A percentile compares a stretch with the other conserved stretches of the same genome.
phyloP scores from a whole-genome alignment of 2,329 filamentous ascomycete species.

The Claviceps purpurea region DNA sequence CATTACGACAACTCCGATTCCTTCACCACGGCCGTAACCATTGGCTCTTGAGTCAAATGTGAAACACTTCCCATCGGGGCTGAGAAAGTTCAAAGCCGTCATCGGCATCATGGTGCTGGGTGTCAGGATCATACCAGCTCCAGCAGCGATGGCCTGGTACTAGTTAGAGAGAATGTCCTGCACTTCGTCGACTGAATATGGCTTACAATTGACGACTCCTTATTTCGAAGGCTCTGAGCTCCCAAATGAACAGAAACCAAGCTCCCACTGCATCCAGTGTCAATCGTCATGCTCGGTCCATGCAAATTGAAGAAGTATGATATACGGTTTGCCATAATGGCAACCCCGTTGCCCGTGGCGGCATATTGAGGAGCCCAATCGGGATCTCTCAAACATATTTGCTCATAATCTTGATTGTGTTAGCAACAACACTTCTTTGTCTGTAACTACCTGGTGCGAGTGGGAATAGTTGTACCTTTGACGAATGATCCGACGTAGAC shows the following conservation, averaged over 20 bases:
- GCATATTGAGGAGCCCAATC: conserved; percentile 37
- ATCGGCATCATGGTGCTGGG: conserved; percentile 43
- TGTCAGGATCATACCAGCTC: conserved; percentile 38
- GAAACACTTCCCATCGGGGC: conserved; percentile 35
- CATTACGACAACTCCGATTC: conserved; percentile 43
- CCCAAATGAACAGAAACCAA: conserved; percentile 41
- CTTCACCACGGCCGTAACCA: conserved; percentile 53
- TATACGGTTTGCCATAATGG: conserved; percentile 41
- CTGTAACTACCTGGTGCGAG: background rate
- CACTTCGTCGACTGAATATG: background rate
- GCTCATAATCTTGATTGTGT: conserved; percentile 30
- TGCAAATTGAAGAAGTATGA: conserved; percentile 42
- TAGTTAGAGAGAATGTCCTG: background rate
- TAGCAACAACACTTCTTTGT: background rate
- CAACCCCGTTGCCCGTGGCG: conserved; percentile 38
- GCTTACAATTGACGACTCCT: conserved; percentile 28
- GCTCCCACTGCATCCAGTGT: conserved; percentile 45
- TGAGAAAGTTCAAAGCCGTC: conserved; percentile 40
- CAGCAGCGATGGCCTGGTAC: conserved; percentile 32
- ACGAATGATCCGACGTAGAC: conserved; percentile 40
- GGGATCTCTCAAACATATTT: conserved; percentile 34
- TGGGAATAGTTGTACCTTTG: conserved; percentile 23
- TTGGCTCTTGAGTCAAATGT: conserved; percentile 46
- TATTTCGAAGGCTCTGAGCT: conserved; percentile 31
- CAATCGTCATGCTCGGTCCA: conserved; percentile 43